These are phyloP conservation scores for Torulaspora maleeae DNA, from an alignment of 805 yeast species.

Conservation along the genomic window DNA sequence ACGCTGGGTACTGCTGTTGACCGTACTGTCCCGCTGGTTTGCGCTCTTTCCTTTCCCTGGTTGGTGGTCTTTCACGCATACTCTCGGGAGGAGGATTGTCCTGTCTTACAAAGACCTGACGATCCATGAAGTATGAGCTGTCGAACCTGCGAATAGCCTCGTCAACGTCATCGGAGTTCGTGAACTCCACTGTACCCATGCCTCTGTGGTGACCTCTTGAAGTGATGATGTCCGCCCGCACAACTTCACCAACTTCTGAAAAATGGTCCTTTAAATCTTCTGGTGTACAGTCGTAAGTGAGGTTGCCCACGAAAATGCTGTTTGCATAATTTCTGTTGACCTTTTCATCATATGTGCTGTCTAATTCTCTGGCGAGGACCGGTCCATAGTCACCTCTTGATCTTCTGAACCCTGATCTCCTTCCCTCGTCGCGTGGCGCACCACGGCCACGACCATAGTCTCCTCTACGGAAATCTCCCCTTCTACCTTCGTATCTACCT, in stretches of 20 bases:
- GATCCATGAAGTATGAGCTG: constrained; percentile 58
- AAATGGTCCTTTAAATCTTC: constrained; percentile 56
- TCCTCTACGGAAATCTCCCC: constrained; percentile 33
- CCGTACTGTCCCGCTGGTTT: constrained; percentile 36
- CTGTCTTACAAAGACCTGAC: constrained; percentile 82
- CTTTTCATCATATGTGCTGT: constrained; percentile 35
- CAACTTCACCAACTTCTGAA: constrained; percentile 54
- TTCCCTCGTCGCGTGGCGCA: constrained; percentile 21
- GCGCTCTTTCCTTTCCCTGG: constrained; percentile 15
- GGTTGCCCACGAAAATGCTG: constrained; percentile 66
- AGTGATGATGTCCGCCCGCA: constrained; percentile 75
- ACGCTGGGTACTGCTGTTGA: constrained; percentile 20
- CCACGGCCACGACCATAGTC: constrained; percentile 26
- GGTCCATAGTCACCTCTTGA: constrained; percentile 20
- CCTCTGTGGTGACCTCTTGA: constrained; percentile 76
- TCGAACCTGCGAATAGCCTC: constrained; percentile 66
- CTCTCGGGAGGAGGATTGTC: constrained; percentile 74
- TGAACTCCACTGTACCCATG: constrained; percentile 85
- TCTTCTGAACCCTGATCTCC: constrained; percentile 25
- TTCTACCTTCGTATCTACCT: constrained; percentile 36
- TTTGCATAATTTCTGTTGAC: constrained; percentile 56
- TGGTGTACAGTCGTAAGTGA: constrained; percentile 59
- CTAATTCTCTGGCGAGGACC: constrained; percentile 15
- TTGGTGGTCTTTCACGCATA: constrained; percentile 23
- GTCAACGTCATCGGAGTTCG: constrained; percentile 57